Base-by-base conservation (phyloP, 225 moss, liverwort and hornwort genomes). In the Climacium dendroides region DNA sequence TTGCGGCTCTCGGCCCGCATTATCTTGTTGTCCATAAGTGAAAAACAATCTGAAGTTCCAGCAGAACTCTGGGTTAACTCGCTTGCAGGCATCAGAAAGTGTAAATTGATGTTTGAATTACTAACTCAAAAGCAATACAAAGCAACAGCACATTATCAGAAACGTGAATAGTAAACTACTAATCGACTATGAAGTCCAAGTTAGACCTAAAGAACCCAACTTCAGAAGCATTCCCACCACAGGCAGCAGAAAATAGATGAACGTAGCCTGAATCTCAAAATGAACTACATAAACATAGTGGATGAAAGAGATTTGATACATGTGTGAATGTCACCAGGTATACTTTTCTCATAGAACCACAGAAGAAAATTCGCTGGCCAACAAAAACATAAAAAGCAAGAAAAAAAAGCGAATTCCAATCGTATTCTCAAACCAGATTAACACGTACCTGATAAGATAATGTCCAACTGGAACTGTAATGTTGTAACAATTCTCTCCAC, bases 401-500 rank as follows among this genome's bases (percentile, higher is more conserved):
- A 13, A 37, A 19, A n/a, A 69, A 20, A 83, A 54, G 30, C 2
- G 30, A 28, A 25, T 29, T 70, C 10, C 15, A 41, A 55, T 55
- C 28, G 16, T 7, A 70, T 54, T 83, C 41, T 69, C 83, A 30
- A 55, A 67, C 69, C n/a, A 41, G 37, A 89, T 75, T 39, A 41
- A 64, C 7, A 65, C 23, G 15, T 86, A 96, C 91, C 97, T 94
- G 88, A 97, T 87, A 70, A 94, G 87, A 78, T 96, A 97, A 83
- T 96, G 97, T 63, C 97, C 97, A 59, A 70, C 79, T 26, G 97
- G 94, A 78, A 95, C 96, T 30, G 94, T 89, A 63, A 97, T 95
- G 87, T 97, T 97, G 91, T 97, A 97, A 47, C 97, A 97, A 80
- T 96, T 96, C 80, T 96, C 94, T 50, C 91, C 93, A 58, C 97